Conservation (phyloP, 805 yeast species). For the Candida oleophila region DNA sequence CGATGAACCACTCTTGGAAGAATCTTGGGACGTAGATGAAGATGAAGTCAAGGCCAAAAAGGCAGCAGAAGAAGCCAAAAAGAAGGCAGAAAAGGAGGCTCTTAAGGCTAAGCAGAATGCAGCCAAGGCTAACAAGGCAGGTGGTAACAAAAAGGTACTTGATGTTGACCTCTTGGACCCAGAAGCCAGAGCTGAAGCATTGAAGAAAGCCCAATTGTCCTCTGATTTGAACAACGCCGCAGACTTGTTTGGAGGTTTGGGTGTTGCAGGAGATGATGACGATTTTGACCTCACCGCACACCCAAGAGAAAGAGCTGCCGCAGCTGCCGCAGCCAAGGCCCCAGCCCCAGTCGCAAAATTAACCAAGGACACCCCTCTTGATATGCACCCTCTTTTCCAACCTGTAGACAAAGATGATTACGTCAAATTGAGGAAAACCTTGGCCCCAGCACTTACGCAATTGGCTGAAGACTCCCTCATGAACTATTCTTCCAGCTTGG, state of each 20-base stretch:
- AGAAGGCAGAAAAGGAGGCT: conserved; percentile 43
- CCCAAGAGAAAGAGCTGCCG: conserved; percentile 51
- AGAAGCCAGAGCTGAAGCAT: conserved; percentile 67
- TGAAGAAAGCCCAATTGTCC: conserved; percentile 76
- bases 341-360: conserved; percentile 31
- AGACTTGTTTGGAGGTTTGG: conserved; percentile 95
- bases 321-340: conserved; percentile 33
- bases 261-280: conserved; percentile 58
- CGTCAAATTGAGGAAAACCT: conserved; percentile 65
- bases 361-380: conserved; percentile 64
- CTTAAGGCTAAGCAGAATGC: conserved; percentile 42
- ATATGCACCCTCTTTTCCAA: conserved; percentile 77
- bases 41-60: conserved; percentile 62
- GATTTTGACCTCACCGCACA: conserved; percentile 44
- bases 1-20: conserved; percentile 72
- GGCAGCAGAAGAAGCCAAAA: conserved; percentile 41
- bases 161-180: conserved; percentile 73
- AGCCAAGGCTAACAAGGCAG: conserved; percentile 46
- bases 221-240: conserved; percentile 95
- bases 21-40: conserved; percentile 84
- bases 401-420: conserved; percentile 79
- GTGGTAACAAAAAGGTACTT: conserved; percentile 38
- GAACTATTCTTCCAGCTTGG: conserved; percentile 71
- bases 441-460: conserved; percentile 58
- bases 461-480: conserved; percentile 61